These are phyloP conservation scores for Globisporangium nodosum DNA, from an alignment of 352 stramenopile genomes.

Conservation along the genomic window DNA sequence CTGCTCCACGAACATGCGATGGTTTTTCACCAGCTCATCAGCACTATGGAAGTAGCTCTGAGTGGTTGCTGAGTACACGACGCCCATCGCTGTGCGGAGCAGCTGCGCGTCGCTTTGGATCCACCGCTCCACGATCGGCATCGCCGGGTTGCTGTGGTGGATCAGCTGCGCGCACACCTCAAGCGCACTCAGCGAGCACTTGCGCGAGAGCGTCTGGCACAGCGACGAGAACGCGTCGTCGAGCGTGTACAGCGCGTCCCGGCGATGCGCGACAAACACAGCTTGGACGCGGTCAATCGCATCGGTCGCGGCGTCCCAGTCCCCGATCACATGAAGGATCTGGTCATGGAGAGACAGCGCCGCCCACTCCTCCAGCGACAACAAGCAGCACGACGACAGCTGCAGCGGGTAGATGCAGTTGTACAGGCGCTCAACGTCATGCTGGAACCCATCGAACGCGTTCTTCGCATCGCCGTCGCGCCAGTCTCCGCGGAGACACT, in stretches of 20 bases:
- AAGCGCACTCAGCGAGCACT: constrained; percentile 25
- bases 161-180: constrained; percentile 54
- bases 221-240: constrained; percentile 52
- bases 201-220: constrained; percentile 24
- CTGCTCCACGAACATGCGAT: constrained; percentile 40
- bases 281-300: constrained; percentile 36
- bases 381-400: constrained; percentile 30
- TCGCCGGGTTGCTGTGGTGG: constrained; percentile 56
- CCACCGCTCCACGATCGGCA: constrained; percentile 31
- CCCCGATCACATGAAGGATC: constrained; percentile 33
- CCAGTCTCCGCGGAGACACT: constrained; percentile 18
- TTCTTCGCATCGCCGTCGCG: constrained; percentile 19
- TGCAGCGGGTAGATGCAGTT: constrained; percentile 46
- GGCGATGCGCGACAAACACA: constrained; percentile 44
- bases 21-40: constrained; percentile 3
- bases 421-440: constrained; percentile 52
- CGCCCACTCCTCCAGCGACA: constrained; percentile 52
- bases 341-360: constrained; percentile 55
- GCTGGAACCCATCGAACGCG: constrained; percentile 38
- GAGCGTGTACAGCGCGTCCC: constrained; percentile 26
- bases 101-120: constrained; percentile 54
- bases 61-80: constrained; percentile 21
- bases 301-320: constrained; percentile 16
- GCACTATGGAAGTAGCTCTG: not conserved
- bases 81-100: constrained; percentile 51